These are phyloP conservation scores for Asterochloris sp. DNA, from an alignment of 139 green algal species.

Conservation along the genomic window DNA sequence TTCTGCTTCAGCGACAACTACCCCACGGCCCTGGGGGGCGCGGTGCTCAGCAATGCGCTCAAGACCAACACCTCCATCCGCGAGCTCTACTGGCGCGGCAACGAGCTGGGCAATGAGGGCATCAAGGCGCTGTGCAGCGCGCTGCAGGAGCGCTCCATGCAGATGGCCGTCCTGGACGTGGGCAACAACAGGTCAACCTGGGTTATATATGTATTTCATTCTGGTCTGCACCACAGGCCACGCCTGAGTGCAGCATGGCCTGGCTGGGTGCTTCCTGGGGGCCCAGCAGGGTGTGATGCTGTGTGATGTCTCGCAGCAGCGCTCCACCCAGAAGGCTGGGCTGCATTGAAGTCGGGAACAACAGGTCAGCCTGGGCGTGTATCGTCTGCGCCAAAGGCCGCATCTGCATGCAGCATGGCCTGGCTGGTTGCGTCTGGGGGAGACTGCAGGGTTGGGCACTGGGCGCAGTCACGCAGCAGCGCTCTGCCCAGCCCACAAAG, in stretches of 20 bases:
- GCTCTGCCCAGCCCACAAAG: too few species aligned
- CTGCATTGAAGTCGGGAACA: too few species aligned
- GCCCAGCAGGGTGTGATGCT: too few species aligned
- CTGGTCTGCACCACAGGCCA: background rate
- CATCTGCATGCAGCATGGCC: too few species aligned
- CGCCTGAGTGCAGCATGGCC: background rate
- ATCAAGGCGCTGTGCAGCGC: slow-evolving; percentile 72
- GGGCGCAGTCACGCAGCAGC: too few species aligned
- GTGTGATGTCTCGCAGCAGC: too few species aligned
- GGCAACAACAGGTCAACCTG: slow-evolving; percentile 78
- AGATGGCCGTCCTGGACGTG: slow-evolving; percentile 70
- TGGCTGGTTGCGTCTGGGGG: too few species aligned
- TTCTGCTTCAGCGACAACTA: slow-evolving; percentile 72
- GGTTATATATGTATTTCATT: background rate
- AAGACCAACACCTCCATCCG: slow-evolving; percentile 65
- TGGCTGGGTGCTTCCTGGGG: too few species aligned
- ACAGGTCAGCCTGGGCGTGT: too few species aligned
- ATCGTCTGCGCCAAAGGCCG: too few species aligned
- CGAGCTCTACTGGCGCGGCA: slow-evolving; percentile 89
- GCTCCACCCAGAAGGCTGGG: too few species aligned
- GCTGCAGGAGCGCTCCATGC: slow-evolving; percentile 42
- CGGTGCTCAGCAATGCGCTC: slow-evolving; percentile 72
- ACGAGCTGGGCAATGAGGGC: slow-evolving; percentile 88
- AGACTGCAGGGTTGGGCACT: too few species aligned
- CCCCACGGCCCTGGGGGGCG: slow-evolving; percentile 57